Base-by-base conservation (phyloP, 345 rosid species). In the Barbarea vulgaris region DNA sequence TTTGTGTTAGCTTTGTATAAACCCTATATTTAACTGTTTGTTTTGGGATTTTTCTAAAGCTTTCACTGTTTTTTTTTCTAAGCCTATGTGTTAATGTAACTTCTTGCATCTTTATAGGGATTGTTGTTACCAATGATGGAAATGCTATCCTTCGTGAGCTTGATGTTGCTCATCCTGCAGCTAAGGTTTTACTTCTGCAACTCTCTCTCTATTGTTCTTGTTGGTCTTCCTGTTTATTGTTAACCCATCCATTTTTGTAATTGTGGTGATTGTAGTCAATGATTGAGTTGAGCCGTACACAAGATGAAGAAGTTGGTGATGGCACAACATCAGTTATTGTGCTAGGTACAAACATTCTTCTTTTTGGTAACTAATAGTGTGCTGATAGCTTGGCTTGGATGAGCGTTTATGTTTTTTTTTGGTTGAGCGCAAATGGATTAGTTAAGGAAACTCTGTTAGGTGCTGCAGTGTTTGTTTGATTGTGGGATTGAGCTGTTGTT, bases 291-390 rank as follows among this genome's bases (percentile, higher is more conserved):
- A 92, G 96, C 69, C 92, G 94, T 24, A 87, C 96, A 1, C 97
- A 90, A 84, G 97, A 92, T 68, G 97, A 90, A 87, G 96, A 92
- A 83, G 96, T 92, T 13, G 96, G 94, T 69, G 97, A 92, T 79
- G 97, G 97, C 73, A 92, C 97, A 41, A 92, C 97, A 57, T 90
- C 97, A 14, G 94, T 90, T 67, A 92, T 90, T 73, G 89, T 92
- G 66, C 85, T 92, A 66, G 96, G 97, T 90, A 87, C 57, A 76
- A 3, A 25, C 50, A 7, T 8, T 42, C 5, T 19, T 36, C 25
- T 28, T 5, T 25, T 24, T 33, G 33, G 54, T 39, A 28, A 30
- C 9, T 9, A 9, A 10, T 17, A 17, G 15, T 30, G 13, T 55
- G 41, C 7, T 15, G 15, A 31, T 57, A 9, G 7, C 7, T 31